phyloP scores from a whole-genome alignment of 345 rosid species.

The Bruguiera parviflora region DNA sequence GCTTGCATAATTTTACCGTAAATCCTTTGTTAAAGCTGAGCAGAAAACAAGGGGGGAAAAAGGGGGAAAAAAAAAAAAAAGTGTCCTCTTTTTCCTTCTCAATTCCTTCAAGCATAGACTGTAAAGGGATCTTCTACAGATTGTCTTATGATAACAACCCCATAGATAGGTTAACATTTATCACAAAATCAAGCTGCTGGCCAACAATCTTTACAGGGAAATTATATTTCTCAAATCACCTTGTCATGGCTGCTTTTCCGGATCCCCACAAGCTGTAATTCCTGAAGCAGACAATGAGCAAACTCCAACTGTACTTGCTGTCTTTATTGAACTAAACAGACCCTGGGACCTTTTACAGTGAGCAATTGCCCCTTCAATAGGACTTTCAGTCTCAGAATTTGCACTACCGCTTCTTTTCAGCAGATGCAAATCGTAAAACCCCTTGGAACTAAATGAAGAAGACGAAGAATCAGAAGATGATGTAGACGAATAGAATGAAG shows the following conservation, averaged over 20 bases:
- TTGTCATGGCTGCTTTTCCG: slow-evolving; percentile 21
- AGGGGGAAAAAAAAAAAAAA: no score
- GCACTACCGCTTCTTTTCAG: slow-evolving; percentile 66
- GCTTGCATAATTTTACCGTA: not conserved
- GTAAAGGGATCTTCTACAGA: no score
- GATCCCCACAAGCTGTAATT: slow-evolving; percentile 38
- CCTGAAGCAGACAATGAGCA: slow-evolving; percentile 42
- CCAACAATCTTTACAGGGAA: not conserved
- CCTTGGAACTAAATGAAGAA: slow-evolving; percentile 59
- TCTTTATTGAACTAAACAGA: slow-evolving; percentile 32
- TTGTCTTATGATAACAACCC: no score
- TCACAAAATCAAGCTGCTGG: not conserved
- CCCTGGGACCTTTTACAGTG: slow-evolving; percentile 76
- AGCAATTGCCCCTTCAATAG: slow-evolving; percentile 88
- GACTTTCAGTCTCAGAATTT: slow-evolving; percentile 54
- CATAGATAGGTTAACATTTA: not conserved
- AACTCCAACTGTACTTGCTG: slow-evolving; percentile 34
- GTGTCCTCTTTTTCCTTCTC: no score
- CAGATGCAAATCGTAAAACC: slow-evolving; percentile 41
- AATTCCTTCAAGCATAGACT: no score
- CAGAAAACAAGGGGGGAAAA: no score
- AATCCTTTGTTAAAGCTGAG: no score
- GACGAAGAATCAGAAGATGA: slow-evolving; percentile 48
- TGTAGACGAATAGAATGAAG: slow-evolving; percentile 39
- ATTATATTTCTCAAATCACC: no score